Conservation (phyloP, 192 early-diverging fungal species). For the Coemansia sp. region DNA sequence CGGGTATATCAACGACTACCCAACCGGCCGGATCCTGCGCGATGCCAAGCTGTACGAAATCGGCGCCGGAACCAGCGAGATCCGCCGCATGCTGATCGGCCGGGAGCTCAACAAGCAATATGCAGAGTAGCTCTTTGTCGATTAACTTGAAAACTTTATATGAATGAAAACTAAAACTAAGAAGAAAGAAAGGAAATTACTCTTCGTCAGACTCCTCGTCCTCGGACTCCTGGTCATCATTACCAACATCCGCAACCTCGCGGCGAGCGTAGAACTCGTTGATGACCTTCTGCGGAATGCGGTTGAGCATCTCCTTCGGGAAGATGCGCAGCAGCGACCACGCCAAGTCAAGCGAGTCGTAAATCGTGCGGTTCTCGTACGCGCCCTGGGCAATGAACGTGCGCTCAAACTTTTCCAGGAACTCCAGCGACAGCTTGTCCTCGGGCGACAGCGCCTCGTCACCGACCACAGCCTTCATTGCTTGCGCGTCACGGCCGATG, state of each 20-base stretch:
- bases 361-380: slow-evolving; percentile 95
- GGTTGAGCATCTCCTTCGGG: slow-evolving; percentile 99
- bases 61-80: slow-evolving; percentile 94
- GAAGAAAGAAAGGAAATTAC: neutral
- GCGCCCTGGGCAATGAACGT: slow-evolving; percentile 95
- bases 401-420: slow-evolving; percentile 99
- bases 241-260: slow-evolving; percentile 6
- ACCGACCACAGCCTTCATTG: slow-evolving; percentile 99
- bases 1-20: slow-evolving; percentile 93
- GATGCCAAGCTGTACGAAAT: slow-evolving; percentile 97
- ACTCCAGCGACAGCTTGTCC: slow-evolving; percentile 96
- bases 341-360: slow-evolving; percentile 95
- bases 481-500: slow-evolving; percentile 96
- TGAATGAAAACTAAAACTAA: neutral
- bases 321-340: slow-evolving; percentile 99
- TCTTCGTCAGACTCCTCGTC: slow-evolving; percentile 40
- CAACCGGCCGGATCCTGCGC: slow-evolving; percentile 81
- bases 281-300: slow-evolving; percentile 94
- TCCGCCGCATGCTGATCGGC: slow-evolving; percentile 89
- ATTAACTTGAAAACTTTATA: neutral
- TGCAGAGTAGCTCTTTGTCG: neutral
- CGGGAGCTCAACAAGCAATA: slow-evolving; percentile 73
- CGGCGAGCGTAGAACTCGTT: slow-evolving; percentile 90
- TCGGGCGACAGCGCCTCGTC: slow-evolving; percentile 98
- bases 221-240: slow-evolving; percentile 14